A percentile compares a stretch with the other conserved stretches of the same genome.
Conservation (phyloP, 2,329 filamentous ascomycete species). For the Arthrobotrys entomopaga region DNA sequence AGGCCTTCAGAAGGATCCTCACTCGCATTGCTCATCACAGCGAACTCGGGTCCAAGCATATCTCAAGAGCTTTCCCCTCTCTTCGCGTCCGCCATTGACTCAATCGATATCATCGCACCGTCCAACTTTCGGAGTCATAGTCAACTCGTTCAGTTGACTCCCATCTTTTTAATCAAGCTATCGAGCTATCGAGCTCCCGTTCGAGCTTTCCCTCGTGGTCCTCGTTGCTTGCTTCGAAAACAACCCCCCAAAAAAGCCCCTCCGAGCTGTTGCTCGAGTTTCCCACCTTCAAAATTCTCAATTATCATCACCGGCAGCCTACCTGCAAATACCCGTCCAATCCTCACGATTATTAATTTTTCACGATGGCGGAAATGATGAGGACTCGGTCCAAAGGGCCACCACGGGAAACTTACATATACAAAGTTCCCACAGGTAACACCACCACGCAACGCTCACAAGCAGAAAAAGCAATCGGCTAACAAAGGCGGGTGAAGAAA, state of each 20-base stretch:
- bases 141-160: neutral
- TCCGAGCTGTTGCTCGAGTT: too few species aligned
- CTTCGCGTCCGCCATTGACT: conserved; percentile 23
- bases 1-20: conserved; percentile 16
- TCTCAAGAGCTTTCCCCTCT: neutral
- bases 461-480: neutral
- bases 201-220: too few species aligned
- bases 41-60: neutral
- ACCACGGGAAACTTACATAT: conserved; percentile 51
- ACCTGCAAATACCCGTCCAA: too few species aligned
- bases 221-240: too few species aligned
- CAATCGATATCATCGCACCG: neutral
- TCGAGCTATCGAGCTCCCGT: too few species aligned
- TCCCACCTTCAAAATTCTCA: too few species aligned
- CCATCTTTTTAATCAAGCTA: neutral
- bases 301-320: too few species aligned
- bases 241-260: too few species aligned
- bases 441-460: neutral
- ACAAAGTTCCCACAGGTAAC: conserved; percentile 51
- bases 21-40: conserved; percentile 31
- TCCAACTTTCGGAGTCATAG: conserved; percentile 28
- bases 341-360: too few species aligned
- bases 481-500: conserved; percentile 26
- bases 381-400: conserved; percentile 53
- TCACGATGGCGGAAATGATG: conserved; percentile 50